Conservation (phyloP, 2,329 filamentous ascomycete species). For the Fusarium hostae region DNA sequence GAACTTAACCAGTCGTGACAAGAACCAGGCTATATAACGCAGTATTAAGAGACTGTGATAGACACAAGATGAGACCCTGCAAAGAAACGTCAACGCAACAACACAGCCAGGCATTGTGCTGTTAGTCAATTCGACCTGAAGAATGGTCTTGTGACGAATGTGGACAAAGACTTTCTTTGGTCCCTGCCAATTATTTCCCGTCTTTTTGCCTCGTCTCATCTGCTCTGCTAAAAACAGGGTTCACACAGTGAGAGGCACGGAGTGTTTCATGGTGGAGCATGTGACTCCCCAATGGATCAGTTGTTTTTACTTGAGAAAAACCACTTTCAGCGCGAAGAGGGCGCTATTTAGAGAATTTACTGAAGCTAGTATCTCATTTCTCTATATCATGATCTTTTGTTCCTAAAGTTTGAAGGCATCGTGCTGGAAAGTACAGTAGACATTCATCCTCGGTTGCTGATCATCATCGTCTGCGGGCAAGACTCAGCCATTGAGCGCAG, state of each 20-base stretch:
- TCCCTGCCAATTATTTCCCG: constrained; percentile 33
- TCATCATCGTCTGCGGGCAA: not conserved
- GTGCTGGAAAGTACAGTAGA: not conserved
- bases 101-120: not conserved
- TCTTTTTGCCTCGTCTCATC: constrained; percentile 19
- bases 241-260: constrained; percentile 36
- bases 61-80: not conserved
- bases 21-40: constrained; percentile 3
- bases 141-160: constrained; percentile 35
- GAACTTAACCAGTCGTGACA: not conserved
- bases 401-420: not conserved
- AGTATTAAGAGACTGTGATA: not conserved
- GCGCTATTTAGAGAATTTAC: not conserved
- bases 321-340: not conserved
- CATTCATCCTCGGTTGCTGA: constrained; percentile 3
- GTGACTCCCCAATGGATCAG: constrained; percentile 16
- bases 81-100: constrained; percentile 9
- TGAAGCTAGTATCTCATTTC: not conserved
- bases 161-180: constrained; percentile 30
- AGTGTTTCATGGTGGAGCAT: constrained; percentile 37
- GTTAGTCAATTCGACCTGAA: constrained; percentile 4
- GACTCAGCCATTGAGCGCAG: constrained; percentile 27
- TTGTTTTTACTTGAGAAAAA: constrained; percentile 26
- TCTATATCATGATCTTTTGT: not conserved
- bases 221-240: constrained; percentile 29